These are phyloP conservation scores for Globisporangium perplexum DNA, from an alignment of 352 stramenopile genomes.

Conservation along the genomic window DNA sequence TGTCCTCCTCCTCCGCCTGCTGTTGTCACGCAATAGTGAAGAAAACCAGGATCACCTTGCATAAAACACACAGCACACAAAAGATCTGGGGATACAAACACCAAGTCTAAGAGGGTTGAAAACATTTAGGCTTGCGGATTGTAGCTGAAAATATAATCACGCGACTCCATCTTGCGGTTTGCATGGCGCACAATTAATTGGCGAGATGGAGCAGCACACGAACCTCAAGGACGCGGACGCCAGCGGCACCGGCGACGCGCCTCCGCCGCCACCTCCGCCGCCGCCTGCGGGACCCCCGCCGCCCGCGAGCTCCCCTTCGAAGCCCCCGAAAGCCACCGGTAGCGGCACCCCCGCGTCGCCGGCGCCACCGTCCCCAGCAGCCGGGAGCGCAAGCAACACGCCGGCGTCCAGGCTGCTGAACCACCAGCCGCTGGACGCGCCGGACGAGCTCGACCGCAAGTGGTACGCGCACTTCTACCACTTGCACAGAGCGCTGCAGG, in stretches of 20 bases:
- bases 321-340: background rate
- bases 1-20: background rate
- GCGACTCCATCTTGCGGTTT: background rate
- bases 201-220: background rate
- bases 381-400: conserved; percentile 19
- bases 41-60: background rate
- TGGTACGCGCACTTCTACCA: conserved; percentile 85
- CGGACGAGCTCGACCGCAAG: conserved; percentile 80
- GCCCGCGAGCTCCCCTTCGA: conserved; percentile 6
- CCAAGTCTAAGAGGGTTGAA: background rate
- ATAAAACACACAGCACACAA: too few species aligned
- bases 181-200: background rate
- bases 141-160: too few species aligned
- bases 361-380: conserved; percentile 19
- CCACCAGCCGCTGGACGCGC: conserved; percentile 59
- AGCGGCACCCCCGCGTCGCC: conserved; percentile 6
- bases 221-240: background rate
- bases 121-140: background rate
- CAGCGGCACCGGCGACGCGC: conserved; percentile 16
- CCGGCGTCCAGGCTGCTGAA: conserved; percentile 72
- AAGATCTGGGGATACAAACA: background rate
- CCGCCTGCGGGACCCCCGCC: conserved; percentile 18
- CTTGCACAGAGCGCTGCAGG: conserved; percentile 77
- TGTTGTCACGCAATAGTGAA: background rate
- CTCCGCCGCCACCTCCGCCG: conserved; percentile 32